Evolutionary conservation across 208 protist genomes (phyloP), one percentile per base, ranked within the genome.

Genomic region (Crithidia expoeki): DNA sequence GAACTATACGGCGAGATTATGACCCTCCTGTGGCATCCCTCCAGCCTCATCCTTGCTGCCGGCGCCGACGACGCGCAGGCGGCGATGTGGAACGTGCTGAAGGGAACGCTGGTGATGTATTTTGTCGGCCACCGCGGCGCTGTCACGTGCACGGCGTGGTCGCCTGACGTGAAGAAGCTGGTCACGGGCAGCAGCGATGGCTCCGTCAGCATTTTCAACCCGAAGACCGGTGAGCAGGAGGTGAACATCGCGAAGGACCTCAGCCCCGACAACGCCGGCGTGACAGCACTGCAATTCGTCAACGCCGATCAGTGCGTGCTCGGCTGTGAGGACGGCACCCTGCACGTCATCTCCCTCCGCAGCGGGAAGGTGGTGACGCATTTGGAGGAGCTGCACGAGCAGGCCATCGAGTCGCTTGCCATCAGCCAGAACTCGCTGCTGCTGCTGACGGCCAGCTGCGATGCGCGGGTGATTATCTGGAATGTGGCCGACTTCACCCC

Each of bases 71-170:
- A 98, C 67, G 86, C 86, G 49, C 96, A 97, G 68, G 79, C 85
- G 14, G 98, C 90, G 44, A 97, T 99, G 95, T 99, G 96, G 96
- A 98, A 96, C 60, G 82, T 90, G 3, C 38, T 73, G 1, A 94
- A 94, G 58, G 94, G 94, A 14, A 82, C 86, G 12, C 75, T 94
- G n/a, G 79, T 97, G 52, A 91, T 95, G 74, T 93, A 95, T 66
- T 98, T 98, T 74, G 82, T 82, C 5, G 98, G 95, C 17, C 98
- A 99, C 65, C 72, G 80, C 33, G 92, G 80, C 12, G 57, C 86
- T 36, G 82, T 98, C 4, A 94, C 88, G 9, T 94, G 81, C 80
- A 89, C 83, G 27, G 65, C 28, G 40, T 98, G 97, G 85, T 86
- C 94, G 1, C 78, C 79, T 17, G 91, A 98, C 68, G 69, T 91